Base-by-base conservation (phyloP, 371 early-diverging fungal genomes). In the Mortierella sp. region DNA sequence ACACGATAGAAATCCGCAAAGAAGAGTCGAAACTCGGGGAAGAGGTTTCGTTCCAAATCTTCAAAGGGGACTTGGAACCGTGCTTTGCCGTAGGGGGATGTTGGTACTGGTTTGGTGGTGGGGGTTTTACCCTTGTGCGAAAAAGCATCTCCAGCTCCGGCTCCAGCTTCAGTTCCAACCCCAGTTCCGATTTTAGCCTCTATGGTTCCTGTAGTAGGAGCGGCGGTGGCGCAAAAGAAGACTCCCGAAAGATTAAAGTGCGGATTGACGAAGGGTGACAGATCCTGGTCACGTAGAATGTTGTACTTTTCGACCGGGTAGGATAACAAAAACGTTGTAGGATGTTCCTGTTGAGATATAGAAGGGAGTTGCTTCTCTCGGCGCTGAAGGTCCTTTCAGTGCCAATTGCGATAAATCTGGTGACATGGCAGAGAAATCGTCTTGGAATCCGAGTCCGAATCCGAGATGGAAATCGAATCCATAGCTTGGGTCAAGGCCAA, bases 1-100 rank as follows among this genome's bases (percentile, higher is more conserved):
- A 73, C 28, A 11, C 5, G 11, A 47, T 78, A 78, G 42, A 72
- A 73, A 48, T 78, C 78, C n/a, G 52, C 78, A 73, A 78, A 73
- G 65, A 47, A 63, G 2, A 73, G 58, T 9, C 42, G 45, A 50
- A 65, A 63, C 54, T 38, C 54, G 2, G 55, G 77, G 19, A 77
- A 77, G 42, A 77, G 26, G 1, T 14, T 55, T 16, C 24, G 55
- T 26, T 71, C 50, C 16, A 77, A 71, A 7, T 77, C 70, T 45
- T 38, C 44, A 31, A 70, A 76, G 52, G 65, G 38, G 8, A 76
- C 70, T 34, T 76, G 76, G 28, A 54, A 76, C 16, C 76, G 65
- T 13, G 24, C 48, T 44, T 24, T 70, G 38, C 77, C 77, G 50
- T 70, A 76, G 28, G 77, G 77, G 3, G 71, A 76, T 42, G 77